Evolutionary conservation across 495 filamentous ascomycete genomes (phyloP).

Genomic region (Penicillium desertorum): DNA sequence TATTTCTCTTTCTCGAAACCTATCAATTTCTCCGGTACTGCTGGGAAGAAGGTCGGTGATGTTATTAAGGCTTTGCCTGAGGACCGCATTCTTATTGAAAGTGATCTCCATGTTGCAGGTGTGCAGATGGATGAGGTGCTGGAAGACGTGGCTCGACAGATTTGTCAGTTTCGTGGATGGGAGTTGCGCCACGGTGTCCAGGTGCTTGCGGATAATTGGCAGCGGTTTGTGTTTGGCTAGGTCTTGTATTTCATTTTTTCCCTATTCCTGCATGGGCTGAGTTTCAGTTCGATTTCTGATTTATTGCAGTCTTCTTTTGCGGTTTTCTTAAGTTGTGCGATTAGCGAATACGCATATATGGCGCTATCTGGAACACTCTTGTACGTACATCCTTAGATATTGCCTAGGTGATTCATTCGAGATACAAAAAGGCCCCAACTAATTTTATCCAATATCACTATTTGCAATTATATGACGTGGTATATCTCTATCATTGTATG

Average conservation of each 20-base stretch:
- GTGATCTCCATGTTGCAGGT: conserved; percentile 85
- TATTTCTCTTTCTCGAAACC: conserved; percentile 86
- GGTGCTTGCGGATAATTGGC: conserved; percentile 75
- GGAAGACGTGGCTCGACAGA: conserved; percentile 67
- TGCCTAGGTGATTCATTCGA: neutral
- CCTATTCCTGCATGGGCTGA: conserved; percentile 1
- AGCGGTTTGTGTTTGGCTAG: conserved; percentile 70
- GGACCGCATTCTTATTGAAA: conserved; percentile 80
- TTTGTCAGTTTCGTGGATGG: conserved; percentile 82
- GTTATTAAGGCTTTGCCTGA: conserved; percentile 76
- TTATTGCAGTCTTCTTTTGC: neutral
- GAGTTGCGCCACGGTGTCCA: conserved; percentile 66
- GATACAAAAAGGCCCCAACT: neutral
- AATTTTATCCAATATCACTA: conserved; percentile 6
- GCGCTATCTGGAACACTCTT: neutral
- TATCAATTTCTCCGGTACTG: conserved; percentile 70
- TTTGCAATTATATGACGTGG: conserved; percentile 24
- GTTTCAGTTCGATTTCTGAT: neutral
- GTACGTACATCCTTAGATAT: neutral
- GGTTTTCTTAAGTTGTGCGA: neutral
- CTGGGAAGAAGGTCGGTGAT: conserved; percentile 53
- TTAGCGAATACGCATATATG: conserved; percentile 4
- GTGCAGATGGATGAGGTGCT: conserved; percentile 75
- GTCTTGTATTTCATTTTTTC: neutral
- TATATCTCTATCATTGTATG: conserved; percentile 28